phyloP scores from a whole-genome alignment of 1,139 yeast genomes.

The Geotrichum restrictum region DNA sequence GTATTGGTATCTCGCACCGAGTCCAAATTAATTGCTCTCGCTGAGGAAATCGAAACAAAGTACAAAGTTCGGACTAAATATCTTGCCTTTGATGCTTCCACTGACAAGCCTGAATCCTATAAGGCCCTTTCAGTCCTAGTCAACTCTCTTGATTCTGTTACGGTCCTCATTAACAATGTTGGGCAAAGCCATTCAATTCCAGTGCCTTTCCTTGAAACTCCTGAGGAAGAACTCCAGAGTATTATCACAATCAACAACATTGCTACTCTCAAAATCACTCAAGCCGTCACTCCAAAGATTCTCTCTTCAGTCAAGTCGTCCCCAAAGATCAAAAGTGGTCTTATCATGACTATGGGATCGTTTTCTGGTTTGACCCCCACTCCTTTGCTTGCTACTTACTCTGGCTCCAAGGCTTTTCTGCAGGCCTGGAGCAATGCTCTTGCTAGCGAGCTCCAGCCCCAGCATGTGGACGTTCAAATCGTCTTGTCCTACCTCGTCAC shows the following conservation, averaged over 20 bases:
- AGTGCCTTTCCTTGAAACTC: constrained; percentile 83
- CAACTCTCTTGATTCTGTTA: constrained; percentile 47
- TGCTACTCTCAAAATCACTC: constrained; percentile 81
- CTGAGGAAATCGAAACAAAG: constrained; percentile 57
- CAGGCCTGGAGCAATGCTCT: constrained; percentile 90
- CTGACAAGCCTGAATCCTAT: constrained; percentile 55
- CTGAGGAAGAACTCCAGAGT: constrained; percentile 63
- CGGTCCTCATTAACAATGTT: constrained; percentile 83
- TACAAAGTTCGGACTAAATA: constrained; percentile 61
- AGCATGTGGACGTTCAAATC: constrained; percentile 78
- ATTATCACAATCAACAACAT: constrained; percentile 82
- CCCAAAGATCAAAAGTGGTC: constrained; percentile 44
- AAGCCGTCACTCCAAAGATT: constrained; percentile 66
- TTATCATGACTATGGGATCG: constrained; percentile 92
- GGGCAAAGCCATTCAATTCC: constrained; percentile 95
- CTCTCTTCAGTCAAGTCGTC: constrained; percentile 48
- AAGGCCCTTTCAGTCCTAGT: constrained; percentile 48
- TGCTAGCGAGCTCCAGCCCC: constrained; percentile 72
- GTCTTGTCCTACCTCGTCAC: constrained; percentile 89
- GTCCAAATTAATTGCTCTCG: constrained; percentile 64
- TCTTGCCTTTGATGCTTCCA: constrained; percentile 75
- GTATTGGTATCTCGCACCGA: constrained; percentile 81
- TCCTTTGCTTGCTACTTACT: constrained; percentile 85
- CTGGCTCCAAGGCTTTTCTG: constrained; percentile 93
- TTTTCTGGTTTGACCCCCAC: constrained; percentile 93